A percentile compares a stretch with the other conserved stretches of the same genome.
phyloP scores from a whole-genome alignment of 805 yeast genomes.

The Peterozyma xylosa region DNA sequence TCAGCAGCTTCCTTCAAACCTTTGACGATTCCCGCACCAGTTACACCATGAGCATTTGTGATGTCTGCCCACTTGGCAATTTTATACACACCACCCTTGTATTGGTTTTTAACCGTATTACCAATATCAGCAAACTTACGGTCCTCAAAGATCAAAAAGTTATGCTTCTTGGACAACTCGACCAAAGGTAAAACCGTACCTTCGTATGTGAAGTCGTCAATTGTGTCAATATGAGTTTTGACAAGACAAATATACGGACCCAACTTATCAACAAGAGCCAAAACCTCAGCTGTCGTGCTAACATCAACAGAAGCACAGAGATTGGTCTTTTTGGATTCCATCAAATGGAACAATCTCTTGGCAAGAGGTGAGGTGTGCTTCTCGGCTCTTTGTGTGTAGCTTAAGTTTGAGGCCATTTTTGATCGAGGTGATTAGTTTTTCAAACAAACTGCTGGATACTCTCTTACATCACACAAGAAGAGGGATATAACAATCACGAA shows the following conservation, averaged over 20 bases:
- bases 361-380: conserved; percentile 77
- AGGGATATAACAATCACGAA: too few relatives aligned
- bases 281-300: conserved; percentile 66
- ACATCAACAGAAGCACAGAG: conserved; percentile 95
- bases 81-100: conserved; percentile 80
- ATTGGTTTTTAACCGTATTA: conserved; percentile 91
- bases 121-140: conserved; percentile 98
- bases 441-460: too few relatives aligned
- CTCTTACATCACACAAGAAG: too few relatives aligned
- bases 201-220: conserved; percentile 82
- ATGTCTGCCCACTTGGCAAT: conserved; percentile 95
- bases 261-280: conserved; percentile 62
- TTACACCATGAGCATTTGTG: conserved; percentile 95
- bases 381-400: conserved; percentile 62
- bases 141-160: conserved; percentile 91
- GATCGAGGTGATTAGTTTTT: too few relatives aligned
- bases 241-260: conserved; percentile 91
- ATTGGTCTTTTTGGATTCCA: conserved; percentile 77
- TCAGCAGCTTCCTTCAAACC: conserved; percentile 70
- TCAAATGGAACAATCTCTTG: conserved; percentile 57
- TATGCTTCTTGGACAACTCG: conserved; percentile 68
- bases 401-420: too few relatives aligned
- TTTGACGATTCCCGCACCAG: conserved; percentile 87
- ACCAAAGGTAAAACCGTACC: conserved; percentile 71
- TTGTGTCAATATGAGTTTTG: conserved; percentile 91